These are phyloP conservation scores for Neofusicoccum cordaticola DNA, from an alignment of 2,329 filamentous ascomycete genomes.

Conservation along the genomic window DNA sequence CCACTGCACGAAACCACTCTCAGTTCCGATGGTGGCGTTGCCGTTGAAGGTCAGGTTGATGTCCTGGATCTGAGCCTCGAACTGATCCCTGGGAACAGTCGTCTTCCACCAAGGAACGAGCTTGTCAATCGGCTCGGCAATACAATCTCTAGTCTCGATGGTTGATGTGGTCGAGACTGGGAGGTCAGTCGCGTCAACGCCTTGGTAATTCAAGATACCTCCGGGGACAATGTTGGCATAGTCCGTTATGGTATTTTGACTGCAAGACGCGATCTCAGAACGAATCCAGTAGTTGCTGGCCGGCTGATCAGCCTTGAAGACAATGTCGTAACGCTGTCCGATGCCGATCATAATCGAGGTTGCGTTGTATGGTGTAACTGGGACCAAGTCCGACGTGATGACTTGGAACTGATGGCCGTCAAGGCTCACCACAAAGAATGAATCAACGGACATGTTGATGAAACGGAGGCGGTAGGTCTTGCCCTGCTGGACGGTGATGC, in stretches of 20 bases:
- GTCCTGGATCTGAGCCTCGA: conserved; percentile 15
- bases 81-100: conserved; percentile 9
- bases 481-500: conserved; percentile 41
- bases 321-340: conserved; percentile 41
- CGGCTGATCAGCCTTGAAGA: conserved; percentile 34
- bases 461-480: conserved; percentile 58
- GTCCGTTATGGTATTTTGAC: conserved; percentile 22
- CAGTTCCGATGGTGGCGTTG: not conserved
- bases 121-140: conserved; percentile 32
- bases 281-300: conserved; percentile 36
- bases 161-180: not conserved
- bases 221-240: conserved; percentile 32
- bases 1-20: conserved; percentile 32
- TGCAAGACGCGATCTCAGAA: conserved; percentile 28
- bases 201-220: conserved; percentile 43
- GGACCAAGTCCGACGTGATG: conserved; percentile 44
- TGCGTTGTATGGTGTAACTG: conserved; percentile 38
- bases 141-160: conserved; percentile 19
- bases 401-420: conserved; percentile 45
- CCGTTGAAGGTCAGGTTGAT: conserved; percentile 22
- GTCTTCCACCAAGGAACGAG: conserved; percentile 32
- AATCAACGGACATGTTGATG: conserved; percentile 51
- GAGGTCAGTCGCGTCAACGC: conserved; percentile 21
- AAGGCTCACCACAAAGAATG: conserved; percentile 22
- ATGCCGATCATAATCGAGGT: conserved; percentile 31